Conservation (phyloP, 1,284 basidiomycete species). For the Sporisorium sorghi region DNA sequence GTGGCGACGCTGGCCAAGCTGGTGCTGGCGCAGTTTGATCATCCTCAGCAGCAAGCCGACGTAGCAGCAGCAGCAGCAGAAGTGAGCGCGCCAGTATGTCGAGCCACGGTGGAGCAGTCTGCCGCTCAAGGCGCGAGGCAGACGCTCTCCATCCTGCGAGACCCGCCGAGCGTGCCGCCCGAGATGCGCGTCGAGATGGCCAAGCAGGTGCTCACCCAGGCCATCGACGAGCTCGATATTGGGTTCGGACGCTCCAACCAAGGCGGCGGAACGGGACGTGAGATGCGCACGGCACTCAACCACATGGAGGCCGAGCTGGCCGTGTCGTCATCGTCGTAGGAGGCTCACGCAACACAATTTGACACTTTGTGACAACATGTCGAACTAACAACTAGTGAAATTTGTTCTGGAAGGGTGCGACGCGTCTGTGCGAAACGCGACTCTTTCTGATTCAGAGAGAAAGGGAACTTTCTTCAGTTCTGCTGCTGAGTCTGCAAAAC, state of each 20-base stretch:
- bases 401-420: conserved; percentile 6
- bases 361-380: neutral
- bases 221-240: conserved; percentile 48
- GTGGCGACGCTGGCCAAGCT: conserved; percentile 84
- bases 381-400: neutral
- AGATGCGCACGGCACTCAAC: conserved; percentile 31
- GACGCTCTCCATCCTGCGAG: conserved; percentile 35
- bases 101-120: conserved; percentile 23
- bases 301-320: conserved; percentile 40
- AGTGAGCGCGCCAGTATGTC: conserved; percentile 14
- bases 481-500: neutral
- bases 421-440: conserved; percentile 41
- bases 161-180: conserved; percentile 24
- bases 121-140: conserved; percentile 10
- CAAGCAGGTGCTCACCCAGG: conserved; percentile 46
- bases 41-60: conserved; percentile 12
- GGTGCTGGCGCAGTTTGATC: conserved; percentile 77
- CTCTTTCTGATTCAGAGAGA: neutral
- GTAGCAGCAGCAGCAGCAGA: neutral
- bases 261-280: conserved; percentile 26
- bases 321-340: no score
- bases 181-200: conserved; percentile 43
- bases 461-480: neutral
- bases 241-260: conserved; percentile 52
- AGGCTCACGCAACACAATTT: neutral